Evolutionary conservation across 805 yeast species (phyloP), one percentile per base, ranked within the genome.

Genomic region (Hyphopichia homilentoma): DNA sequence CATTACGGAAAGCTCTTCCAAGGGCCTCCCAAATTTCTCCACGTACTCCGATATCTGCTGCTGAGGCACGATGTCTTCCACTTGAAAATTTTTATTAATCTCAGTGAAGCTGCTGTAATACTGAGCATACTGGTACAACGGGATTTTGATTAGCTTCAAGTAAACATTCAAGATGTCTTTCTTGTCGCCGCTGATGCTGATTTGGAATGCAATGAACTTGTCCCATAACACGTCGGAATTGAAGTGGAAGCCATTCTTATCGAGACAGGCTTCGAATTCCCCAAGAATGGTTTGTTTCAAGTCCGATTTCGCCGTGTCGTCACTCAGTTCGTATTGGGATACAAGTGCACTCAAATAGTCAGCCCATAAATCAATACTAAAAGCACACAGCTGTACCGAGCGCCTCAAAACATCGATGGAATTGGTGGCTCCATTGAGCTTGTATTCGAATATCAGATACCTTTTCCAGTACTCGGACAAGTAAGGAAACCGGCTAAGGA

Each of bases 151-250:
- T 28, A 79, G 57, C 36, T 61, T 59, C 18, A 69, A 45, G 35
- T 80, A 68, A 1, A 77, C 46, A 3, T 55, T 52, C n/a, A 57
- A 40, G 4, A 71, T 53, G 22, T 62, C 68, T 16, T 46, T 43
- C 5, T 38, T 36, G 4, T 29, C 55, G 16, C 59, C 59, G 7
- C 47, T 44, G 5, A 47, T 29, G 11, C 52, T 45, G n/a, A 62
- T 53, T 44, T 78, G 82, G 61, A 78, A 83, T 24, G 72, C 81
- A 16, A 90, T 56, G 39, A 77, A 80, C 33, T 73, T 66, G 52
- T 88, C 95, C 97, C 97, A 90, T 30, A 89, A 59, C 1, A 78
- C 66, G 52, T 88, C 94, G 2, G 94, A 71, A 40, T 81, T 61
- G 56, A 85, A 93, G 38, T 88, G 84, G 21, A 58, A 45, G 0